Base-by-base conservation (phyloP, 1,284 basidiomycete genomes). In the Ganoderma multipileum region DNA sequence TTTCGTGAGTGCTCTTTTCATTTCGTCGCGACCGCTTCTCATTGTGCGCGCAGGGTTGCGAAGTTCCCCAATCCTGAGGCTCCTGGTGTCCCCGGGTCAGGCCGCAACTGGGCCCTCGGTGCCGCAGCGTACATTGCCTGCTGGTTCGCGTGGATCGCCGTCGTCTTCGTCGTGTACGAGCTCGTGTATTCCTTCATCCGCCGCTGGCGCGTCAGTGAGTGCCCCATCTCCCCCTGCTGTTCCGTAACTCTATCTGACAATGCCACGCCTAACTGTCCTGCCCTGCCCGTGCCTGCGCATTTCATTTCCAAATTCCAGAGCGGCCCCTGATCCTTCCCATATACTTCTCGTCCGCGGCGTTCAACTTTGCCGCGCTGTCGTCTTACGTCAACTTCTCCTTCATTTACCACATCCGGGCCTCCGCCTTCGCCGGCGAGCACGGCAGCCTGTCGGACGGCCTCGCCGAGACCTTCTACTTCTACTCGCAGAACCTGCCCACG, bases 301-400 rank as follows among this genome's bases (percentile, higher is more conserved):
- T 64, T 52, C n/a, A n/a, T n/a, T n/a, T n/a, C n/a, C n/a, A n/a
- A n/a, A n/a, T n/a, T n/a, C 41, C 47, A 42, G 94, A 91, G 79
- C 92, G 93, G 55, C 95, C 95, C 1, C 82, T 89, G 23, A 91
- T 96, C 68, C 83, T 92, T 63, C 92, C 93, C 8, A 88, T 96
- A 70, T 95, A 95, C 79, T 83, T 94, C 64, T 95, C 94, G 1
- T 85, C 93, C 1, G 84, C 93, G 7, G 93, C 88, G 5, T 91
- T 89, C 81, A 91, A 88, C 76, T 83, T 91, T 67, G 90, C 88
- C 36, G 87, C 87, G 47, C 87, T 96, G 82, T 85, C 88, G 3
- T 95, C 93, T 11, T 96, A 91, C 81, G 86, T 87, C 67, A 89
- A 91, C 80, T 96, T 95, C 78, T 92, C 89, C 79, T 95, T 96